Percentiles rank a stretch among this genome's conserved stretches.
Evolutionary conservation across 176 grass and related monocot species (phyloP).

Genomic region (Saccharum officinarum): DNA sequence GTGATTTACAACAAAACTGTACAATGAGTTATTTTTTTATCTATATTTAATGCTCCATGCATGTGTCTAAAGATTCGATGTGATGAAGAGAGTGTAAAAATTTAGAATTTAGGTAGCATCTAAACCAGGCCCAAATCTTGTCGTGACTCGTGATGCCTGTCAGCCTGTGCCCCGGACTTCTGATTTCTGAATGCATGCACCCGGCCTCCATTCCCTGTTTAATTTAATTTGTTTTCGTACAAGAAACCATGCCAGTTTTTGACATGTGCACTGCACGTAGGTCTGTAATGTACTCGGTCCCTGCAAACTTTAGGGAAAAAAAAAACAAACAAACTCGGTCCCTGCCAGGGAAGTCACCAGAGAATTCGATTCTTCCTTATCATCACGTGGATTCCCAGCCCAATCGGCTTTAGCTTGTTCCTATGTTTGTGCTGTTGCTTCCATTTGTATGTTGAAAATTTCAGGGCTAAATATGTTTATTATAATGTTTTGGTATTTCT

Average conservation of each 20-base stretch:
- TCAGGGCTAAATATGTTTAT: neutral
- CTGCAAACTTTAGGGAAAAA: neutral
- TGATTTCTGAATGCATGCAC: slow-evolving; percentile 1
- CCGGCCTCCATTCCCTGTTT: neutral
- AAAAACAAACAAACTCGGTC: neutral
- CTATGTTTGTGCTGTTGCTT: neutral
- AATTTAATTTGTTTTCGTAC: neutral
- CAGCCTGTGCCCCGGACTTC: neutral
- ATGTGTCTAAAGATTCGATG: too few relatives aligned
- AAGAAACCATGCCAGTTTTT: neutral
- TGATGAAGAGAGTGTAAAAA: too few relatives aligned
- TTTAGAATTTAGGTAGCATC: too few relatives aligned
- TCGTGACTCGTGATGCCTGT: neutral
- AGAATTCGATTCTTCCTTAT: neutral
- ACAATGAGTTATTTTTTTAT: too few relatives aligned
- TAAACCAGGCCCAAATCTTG: too few relatives aligned
- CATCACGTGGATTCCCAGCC: neutral
- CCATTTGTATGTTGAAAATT: neutral
- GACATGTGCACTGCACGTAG: neutral
- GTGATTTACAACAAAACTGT: too few relatives aligned
- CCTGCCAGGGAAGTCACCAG: neutral
- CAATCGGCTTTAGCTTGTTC: neutral
- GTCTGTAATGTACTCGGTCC: neutral
- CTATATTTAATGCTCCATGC: too few relatives aligned
- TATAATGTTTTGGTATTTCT: neutral